Evolutionary conservation across 495 filamentous ascomycete genomes (phyloP), one percentile per base, ranked within the genome.

Genomic region (Podospora appendiculata): DNA sequence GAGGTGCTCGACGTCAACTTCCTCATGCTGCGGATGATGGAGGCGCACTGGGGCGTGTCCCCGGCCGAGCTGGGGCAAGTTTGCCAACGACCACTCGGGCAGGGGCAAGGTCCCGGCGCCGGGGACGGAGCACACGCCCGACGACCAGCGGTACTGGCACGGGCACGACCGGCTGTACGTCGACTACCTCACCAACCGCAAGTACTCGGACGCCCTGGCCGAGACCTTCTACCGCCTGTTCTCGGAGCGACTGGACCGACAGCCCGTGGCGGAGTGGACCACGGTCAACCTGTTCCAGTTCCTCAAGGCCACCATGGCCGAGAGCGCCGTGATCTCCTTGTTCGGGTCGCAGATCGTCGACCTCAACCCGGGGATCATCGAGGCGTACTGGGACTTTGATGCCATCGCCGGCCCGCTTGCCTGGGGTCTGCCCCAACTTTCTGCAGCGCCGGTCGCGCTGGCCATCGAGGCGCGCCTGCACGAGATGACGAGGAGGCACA

Each of bases 331-430:
- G 0, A 43, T 38, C 1, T 47, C 65, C 10, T 8, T 68, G 33
- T 25, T 54, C 25, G 65, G 65, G 12, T 16, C 50, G 8, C 17
- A 35, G 1, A 53, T 61, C 17, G 12, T 68, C 6, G 51, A 53
- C 8, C 48, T 56, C 2, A 58, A 54, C 43, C 62, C 66, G 9
- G 50, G 34, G 4, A 38, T 65, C 8, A 16, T 64, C 2, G 47
- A 62, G 19, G 50, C 43, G 10, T 46, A 61, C 41, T 64, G 64
- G 62, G 41, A 51, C 1, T 65, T 55, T 33, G 58, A 65, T 32
- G 36, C 40, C 14, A 38, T 53, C 34, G 50, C 55, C 79, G 80
- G 80, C 72, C 25, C 81, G 78, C 8, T 81, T 75, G 2, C 66
- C 80, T 49, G 78, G 35, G 34, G 18, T 6, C 41, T 43, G 6